These are phyloP conservation scores for Septoria petroselini DNA, from an alignment of 2,329 filamentous ascomycete genomes.

Conservation along the genomic window DNA sequence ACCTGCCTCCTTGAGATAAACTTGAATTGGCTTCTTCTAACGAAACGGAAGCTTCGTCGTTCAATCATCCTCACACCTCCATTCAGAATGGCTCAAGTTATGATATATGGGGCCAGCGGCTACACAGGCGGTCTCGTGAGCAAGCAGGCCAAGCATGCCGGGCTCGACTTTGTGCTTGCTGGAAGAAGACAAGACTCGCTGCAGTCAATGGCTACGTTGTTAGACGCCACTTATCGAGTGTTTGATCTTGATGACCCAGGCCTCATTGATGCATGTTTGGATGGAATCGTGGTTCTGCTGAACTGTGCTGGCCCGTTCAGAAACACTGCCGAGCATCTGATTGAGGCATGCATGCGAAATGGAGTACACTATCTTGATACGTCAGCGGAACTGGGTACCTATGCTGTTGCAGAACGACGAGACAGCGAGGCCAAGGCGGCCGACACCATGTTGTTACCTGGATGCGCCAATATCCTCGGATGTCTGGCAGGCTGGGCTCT, in stretches of 20 bases:
- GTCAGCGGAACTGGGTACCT: conserved; percentile 1
- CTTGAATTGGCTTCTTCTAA: neutral
- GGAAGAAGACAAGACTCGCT: neutral
- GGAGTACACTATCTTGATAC: conserved; percentile 1
- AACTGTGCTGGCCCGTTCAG: conserved; percentile 4
- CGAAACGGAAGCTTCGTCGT: neutral
- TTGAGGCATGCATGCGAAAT: neutral
- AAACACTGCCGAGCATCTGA: neutral
- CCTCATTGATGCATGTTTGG: neutral
- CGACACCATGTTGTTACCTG: neutral
- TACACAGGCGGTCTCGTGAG: neutral
- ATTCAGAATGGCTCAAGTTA: neutral
- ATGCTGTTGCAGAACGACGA: neutral
- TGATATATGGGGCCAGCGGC: conserved; percentile 1
- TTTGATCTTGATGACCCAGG: neutral
- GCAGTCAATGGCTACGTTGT: neutral
- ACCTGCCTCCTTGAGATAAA: neutral
- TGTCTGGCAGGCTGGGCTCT: neutral
- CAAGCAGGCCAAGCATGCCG: neutral
- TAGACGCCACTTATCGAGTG: neutral
- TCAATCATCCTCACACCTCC: neutral
- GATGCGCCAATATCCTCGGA: neutral
- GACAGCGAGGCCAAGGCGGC: neutral
- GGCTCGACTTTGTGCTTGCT: neutral
- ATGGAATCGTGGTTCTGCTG: neutral